Evolutionary conservation across 2,329 filamentous ascomycete genomes (phyloP).

Genomic region (Septoria petroselini): DNA sequence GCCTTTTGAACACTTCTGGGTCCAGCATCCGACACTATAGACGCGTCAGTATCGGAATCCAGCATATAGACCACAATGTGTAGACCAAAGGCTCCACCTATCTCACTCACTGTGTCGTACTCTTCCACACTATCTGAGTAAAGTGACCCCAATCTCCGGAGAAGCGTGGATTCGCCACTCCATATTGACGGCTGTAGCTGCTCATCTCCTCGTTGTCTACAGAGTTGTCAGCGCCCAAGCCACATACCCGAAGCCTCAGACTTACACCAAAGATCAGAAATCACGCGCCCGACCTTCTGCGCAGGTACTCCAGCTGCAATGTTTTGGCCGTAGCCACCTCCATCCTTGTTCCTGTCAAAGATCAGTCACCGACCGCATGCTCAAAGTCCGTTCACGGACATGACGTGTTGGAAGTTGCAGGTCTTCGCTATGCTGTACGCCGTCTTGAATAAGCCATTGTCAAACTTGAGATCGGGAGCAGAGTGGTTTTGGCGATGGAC

Average conservation of each 20-base stretch:
- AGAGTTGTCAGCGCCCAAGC: no score
- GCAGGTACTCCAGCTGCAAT: constrained; percentile 64
- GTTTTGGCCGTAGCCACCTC: constrained; percentile 80
- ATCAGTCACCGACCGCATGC: background rate
- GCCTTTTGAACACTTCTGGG: constrained; percentile 51
- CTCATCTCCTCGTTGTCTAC: constrained; percentile 66
- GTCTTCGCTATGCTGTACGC: constrained; percentile 61
- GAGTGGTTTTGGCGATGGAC: constrained; percentile 19
- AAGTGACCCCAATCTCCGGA: constrained; percentile 71
- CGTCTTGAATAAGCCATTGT: constrained; percentile 58
- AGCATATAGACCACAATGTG: background rate
- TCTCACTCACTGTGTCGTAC: constrained; percentile 43
- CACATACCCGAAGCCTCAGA: no score
- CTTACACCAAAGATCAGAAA: constrained; percentile 71
- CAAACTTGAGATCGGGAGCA: constrained; percentile 58
- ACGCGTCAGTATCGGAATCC: background rate
- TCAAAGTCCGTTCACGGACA: constrained; percentile 46
- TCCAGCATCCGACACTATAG: constrained; percentile 58
- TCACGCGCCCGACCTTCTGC: constrained; percentile 59
- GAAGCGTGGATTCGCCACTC: constrained; percentile 53
- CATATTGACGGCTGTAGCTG: constrained; percentile 43
- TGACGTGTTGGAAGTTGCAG: constrained; percentile 72
- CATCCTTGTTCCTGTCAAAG: constrained; percentile 44
- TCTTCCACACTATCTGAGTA: constrained; percentile 68
- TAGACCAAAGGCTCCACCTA: no score